These are phyloP conservation scores for Salix dunnii DNA, from an alignment of 345 rosid species.

Conservation along the genomic window DNA sequence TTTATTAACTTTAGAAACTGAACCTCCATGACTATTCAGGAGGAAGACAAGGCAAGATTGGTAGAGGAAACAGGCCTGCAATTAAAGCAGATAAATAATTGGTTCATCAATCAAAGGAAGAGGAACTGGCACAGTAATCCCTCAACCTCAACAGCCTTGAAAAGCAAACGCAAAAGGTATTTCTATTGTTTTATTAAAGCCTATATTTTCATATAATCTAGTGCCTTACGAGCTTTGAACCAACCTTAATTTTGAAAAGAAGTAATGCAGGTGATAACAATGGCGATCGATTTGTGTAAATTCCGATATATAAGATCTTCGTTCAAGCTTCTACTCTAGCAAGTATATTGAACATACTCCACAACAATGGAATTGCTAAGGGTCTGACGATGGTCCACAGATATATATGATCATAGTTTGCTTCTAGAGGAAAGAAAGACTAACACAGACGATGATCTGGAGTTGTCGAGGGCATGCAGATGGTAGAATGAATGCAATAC, in stretches of 20 bases:
- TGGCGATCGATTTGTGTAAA: constrained; percentile 54
- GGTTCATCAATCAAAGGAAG: constrained; percentile 99
- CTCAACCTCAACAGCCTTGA: constrained; percentile 69
- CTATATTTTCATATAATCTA: neutral
- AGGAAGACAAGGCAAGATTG: constrained; percentile 94
- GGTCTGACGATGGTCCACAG: constrained; percentile 4
- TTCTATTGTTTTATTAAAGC: neutral
- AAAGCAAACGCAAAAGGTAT: constrained; percentile 94
- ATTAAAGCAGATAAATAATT: constrained; percentile 92
- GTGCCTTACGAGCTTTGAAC: constrained; percentile 34
- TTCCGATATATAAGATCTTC: neutral
- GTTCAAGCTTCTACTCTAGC: constrained; percentile 1
- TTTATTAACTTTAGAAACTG: neutral
- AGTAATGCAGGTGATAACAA: constrained; percentile 95
- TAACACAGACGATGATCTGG: constrained; percentile 14
- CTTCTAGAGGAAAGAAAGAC: constrained; percentile 15
- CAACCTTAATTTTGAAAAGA: constrained; percentile 44
- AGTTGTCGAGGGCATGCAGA: neutral
- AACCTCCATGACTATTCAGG: constrained; percentile 42
- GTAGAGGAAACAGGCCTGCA: constrained; percentile 98
- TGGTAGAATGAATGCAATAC: constrained; percentile 9
- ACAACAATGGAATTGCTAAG: neutral
- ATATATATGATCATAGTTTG: constrained; percentile 18
- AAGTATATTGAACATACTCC: neutral
- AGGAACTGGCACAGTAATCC: constrained; percentile 97